Base-by-base conservation (phyloP, 1,284 basidiomycete species). In the Ceratobasidium sp. region DNA sequence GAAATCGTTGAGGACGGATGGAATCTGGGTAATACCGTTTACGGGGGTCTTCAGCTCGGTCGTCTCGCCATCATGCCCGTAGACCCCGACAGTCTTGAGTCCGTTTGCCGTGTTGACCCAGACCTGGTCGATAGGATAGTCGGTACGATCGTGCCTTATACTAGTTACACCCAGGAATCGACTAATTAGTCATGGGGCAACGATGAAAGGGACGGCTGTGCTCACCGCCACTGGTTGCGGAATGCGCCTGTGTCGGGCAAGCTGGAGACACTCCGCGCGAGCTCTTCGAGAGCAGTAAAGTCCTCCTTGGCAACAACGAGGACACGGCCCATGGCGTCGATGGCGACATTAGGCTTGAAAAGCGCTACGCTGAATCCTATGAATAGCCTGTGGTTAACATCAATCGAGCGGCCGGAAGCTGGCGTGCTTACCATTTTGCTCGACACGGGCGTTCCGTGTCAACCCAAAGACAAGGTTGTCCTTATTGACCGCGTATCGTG, bases 281-380 rank as follows among this genome's bases (percentile, higher is more conserved):
- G 78, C 2, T 72, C 73, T 0, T 80, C 63, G 46, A 86, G 77
- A 4, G 79, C 80, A 9, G 77, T 72, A 71, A 82, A 83, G 75
- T 85, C 84, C 16, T 73, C 73, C 5, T 80, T 73, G 4, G 77
- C 49, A 41, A 85, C 76, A 30, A 78, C 61, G 16, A 83, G 76
- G 13, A 83, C 80, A 18, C 79, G 78, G 0, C 84, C 85, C 35
- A 79, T 75, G 16, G 82, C 80, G 74, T 85, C 83, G 41, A 86
- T 79, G 2, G 82, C 84, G 63, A 85, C 76, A 69, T 79, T 76
- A 1, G 78, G 77, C 54, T 79, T 76, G 79, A 86, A 86, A 2
- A 86, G 75, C 6, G 84, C 83, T 41, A 85, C 78, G 0, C 83
- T 83, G 77, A 86, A 84, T 43, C 67, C 67, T 71, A 43, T 55